Base-by-base conservation (phyloP, 2,329 filamentous ascomycete species). In the Metarhizium rileyi region DNA sequence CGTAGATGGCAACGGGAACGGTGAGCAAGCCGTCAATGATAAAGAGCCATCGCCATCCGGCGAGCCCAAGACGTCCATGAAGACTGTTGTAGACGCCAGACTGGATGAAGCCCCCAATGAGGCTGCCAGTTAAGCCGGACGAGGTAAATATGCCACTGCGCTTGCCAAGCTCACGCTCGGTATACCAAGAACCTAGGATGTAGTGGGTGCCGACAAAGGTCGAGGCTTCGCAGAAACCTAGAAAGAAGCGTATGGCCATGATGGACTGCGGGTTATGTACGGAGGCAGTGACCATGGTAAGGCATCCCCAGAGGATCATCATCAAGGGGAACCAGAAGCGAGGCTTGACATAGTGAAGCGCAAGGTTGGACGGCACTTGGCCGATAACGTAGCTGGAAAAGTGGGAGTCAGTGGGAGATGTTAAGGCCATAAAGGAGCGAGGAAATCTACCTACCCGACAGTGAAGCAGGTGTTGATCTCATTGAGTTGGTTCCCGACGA, bases 21-120 rank as follows among this genome's bases (percentile, higher is more conserved):
- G 66, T 68, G 2, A 69, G 72, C 1, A 75, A 68, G 1, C 84
- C 84, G 59, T 87, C 83, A 9, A 87, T 77, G 36, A 87, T 83
- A 64, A 87, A 87, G 0, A 86, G 69, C 83, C 81, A 85, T 3
- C 80, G 69, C 83, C 83, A 87, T 6, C 82, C 83, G 0, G 70
- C 75, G 1, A 85, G 66, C 0, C 82, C 84, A 20, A 65, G 64
- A 2, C 68, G 66, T 2, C 76, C 72, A 28, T 68, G 49, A 47
- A 69, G 54, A 41, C 60, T 62, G 1, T 55, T 50, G 4, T 80
- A 78, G 49, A 89, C 85, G 1, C 83, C 80, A 0, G 78, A 78
- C 18, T 78, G 76, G 44, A 84, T 77, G 23, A 83, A 67, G 1
- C 82, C 84, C 1, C 64, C 65, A 27, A 69, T 61, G 52, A 68